Conservation (phyloP, 2,329 filamentous ascomycete genomes). For the Fusarium nanum region DNA sequence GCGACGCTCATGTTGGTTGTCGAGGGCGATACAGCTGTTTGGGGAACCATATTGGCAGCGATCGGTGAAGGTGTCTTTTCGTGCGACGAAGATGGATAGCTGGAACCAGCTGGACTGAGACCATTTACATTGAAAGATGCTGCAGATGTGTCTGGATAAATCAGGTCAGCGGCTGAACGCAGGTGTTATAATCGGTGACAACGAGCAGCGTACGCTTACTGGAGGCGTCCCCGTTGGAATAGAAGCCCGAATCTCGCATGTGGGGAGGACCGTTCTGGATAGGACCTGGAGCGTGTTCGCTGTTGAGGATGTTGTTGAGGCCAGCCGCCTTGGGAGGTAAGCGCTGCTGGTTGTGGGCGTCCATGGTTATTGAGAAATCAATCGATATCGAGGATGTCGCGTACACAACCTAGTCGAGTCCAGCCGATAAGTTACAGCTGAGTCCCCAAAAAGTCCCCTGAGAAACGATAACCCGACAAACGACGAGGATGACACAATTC, state of each 20-base stretch:
- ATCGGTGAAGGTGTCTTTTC: constrained; percentile 74
- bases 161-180: constrained; percentile 33
- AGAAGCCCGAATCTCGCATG: constrained; percentile 58
- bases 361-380: constrained; percentile 41
- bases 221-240: constrained; percentile 57
- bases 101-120: constrained; percentile 57
- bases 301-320: constrained; percentile 55
- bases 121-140: constrained; percentile 55
- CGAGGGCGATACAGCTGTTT: constrained; percentile 65
- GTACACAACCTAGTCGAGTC: constrained; percentile 14
- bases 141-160: constrained; percentile 52
- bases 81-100: constrained; percentile 60
- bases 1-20: constrained; percentile 73
- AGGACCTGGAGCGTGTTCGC: constrained; percentile 47
- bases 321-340: constrained; percentile 52
- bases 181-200: constrained; percentile 22
- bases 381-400: constrained; percentile 26
- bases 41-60: constrained; percentile 61
- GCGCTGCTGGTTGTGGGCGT: constrained; percentile 45
- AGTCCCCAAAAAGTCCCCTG: constrained; percentile 12
- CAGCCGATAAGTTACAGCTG: constrained; percentile 13
- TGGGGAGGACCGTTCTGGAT: constrained; percentile 48
- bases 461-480: constrained; percentile 6
- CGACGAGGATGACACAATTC: not conserved
- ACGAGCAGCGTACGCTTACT: constrained; percentile 55